Evolutionary conservation across 108 stramenopile species (phyloP).

Genomic region (Skeletonema potamos): DNA sequence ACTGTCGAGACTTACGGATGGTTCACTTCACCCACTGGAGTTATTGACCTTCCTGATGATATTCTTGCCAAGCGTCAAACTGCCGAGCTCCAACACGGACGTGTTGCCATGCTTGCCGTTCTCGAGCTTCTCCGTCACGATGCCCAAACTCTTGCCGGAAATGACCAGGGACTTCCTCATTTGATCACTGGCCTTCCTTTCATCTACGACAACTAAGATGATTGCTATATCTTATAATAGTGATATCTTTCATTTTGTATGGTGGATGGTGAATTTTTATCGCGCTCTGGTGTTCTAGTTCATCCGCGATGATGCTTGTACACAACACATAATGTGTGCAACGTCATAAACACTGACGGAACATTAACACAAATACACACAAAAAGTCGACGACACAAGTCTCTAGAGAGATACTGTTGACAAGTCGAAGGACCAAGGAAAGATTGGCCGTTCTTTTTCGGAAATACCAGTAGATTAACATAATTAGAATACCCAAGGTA

Average conservation of each 20-base stretch:
- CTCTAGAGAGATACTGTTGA: background rate
- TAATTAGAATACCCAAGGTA: slow-evolving; percentile 4
- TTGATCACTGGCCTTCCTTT: slow-evolving; percentile 67
- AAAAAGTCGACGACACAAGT: slow-evolving; percentile 4
- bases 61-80: slow-evolving; percentile 55
- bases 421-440: background rate
- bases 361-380: background rate
- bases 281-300: slow-evolving; percentile 11
- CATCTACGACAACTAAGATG: slow-evolving; percentile 54
- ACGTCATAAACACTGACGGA: background rate
- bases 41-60: slow-evolving; percentile 43
- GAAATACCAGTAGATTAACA: slow-evolving; percentile 15
- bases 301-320: background rate
- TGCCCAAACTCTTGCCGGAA: slow-evolving; percentile 44
- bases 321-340: background rate
- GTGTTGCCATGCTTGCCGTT: slow-evolving; percentile 88
- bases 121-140: slow-evolving; percentile 65
- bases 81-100: slow-evolving; percentile 79
- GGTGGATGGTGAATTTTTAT: slow-evolving; percentile 7
- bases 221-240: slow-evolving; percentile 11
- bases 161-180: slow-evolving; percentile 20
- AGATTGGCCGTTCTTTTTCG: slow-evolving; percentile 11
- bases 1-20: slow-evolving; percentile 46
- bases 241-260: background rate
- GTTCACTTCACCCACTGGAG: slow-evolving; percentile 53